Evolutionary conservation across 2,329 filamentous ascomycete species (phyloP).

Genomic region (Sclerotinia spermophila): DNA sequence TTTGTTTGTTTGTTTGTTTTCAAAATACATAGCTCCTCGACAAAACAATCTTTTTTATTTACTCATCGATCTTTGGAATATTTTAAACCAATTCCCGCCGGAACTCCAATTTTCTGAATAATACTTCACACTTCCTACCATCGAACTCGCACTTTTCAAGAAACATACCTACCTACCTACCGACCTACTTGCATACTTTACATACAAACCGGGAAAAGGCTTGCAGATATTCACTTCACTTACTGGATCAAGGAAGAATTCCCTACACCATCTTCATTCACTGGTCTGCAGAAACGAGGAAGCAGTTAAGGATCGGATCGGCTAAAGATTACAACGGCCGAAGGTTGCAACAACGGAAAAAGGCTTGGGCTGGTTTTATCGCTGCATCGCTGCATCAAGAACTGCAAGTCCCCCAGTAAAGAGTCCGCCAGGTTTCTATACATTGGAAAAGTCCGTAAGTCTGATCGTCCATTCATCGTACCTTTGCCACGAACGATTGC

Average conservation of each 20-base stretch:
- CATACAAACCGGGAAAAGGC: background rate
- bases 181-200: background rate
- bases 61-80: background rate
- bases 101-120: background rate
- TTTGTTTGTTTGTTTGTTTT: too few relatives aligned
- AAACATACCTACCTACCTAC: background rate
- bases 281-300: constrained; percentile 19
- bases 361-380: constrained; percentile 18
- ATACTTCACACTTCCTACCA: background rate
- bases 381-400: constrained; percentile 28
- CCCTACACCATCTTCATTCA: constrained; percentile 13
- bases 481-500: constrained; percentile 28
- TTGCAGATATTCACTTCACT: constrained; percentile 2
- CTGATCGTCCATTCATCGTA: constrained; percentile 20
- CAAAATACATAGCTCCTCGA: background rate
- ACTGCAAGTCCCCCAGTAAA: constrained; percentile 31
- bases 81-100: background rate
- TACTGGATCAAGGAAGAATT: background rate
- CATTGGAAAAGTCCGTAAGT: constrained; percentile 33
- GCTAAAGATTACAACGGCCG: constrained; percentile 28
- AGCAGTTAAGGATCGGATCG: constrained; percentile 22
- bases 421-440: constrained; percentile 27
- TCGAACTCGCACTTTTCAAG: background rate
- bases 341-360: constrained; percentile 28
- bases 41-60: background rate